Percentiles rank a stretch among this genome's conserved stretches.
Evolutionary conservation across 2,329 filamentous ascomycete species (phyloP).

Genomic region (Elsinoe arachidis): DNA sequence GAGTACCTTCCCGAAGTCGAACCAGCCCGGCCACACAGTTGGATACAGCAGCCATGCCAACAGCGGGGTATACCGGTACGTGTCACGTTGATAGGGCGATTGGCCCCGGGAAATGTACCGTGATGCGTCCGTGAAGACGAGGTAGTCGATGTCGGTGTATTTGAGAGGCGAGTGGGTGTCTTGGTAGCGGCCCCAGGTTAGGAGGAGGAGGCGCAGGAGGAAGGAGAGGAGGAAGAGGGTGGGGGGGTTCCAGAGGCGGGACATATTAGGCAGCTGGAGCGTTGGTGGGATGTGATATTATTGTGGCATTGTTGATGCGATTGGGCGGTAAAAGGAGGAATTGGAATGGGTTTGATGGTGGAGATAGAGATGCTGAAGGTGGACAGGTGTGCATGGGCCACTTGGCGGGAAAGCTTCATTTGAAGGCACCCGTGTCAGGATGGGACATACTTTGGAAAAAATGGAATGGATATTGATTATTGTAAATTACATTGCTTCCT

Average conservation of each 20-base stretch:
- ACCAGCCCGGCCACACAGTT: slow-evolving; percentile 59
- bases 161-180: slow-evolving; percentile 87
- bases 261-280: neutral
- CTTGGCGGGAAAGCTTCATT: neutral
- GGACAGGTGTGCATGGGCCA: slow-evolving; percentile 1
- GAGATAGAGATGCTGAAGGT: neutral
- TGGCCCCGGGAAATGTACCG: slow-evolving; percentile 59
- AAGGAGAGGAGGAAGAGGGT: slow-evolving; percentile 39
- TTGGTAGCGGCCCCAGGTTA: slow-evolving; percentile 86
- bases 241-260: slow-evolving; percentile 6
- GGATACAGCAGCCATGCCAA: slow-evolving; percentile 86
- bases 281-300: no score
- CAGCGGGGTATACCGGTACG: slow-evolving; percentile 92
- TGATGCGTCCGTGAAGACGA: slow-evolving; percentile 93
- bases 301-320: neutral
- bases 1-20: slow-evolving; percentile 77
- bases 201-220: slow-evolving; percentile 60
- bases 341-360: neutral
- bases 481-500: neutral
- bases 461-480: neutral
- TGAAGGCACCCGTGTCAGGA: neutral
- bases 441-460: neutral
- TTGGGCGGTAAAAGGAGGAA: neutral
- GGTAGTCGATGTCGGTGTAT: slow-evolving; percentile 98
- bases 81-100: slow-evolving; percentile 81